Base-by-base conservation (phyloP, 2,329 filamentous ascomycete genomes). In the Aspergillus sp. region DNA sequence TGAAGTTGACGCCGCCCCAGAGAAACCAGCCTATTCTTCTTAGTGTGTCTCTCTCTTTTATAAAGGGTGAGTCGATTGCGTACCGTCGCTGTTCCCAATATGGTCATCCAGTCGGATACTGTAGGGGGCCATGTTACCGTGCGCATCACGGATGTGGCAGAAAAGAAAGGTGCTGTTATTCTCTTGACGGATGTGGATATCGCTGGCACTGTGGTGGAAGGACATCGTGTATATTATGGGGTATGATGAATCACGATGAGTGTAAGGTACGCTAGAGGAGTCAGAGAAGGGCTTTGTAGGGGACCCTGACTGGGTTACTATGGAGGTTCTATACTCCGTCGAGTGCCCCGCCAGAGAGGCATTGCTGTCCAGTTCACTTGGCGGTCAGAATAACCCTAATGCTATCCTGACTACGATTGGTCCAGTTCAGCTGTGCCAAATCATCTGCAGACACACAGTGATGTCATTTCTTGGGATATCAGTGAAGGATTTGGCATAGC, bases 1-100 rank as follows among this genome's bases (percentile, higher is more conserved):
- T 54, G 49, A 57, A 57, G 28, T 55, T 50, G 12, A 33, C 29
- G 3, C 54, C 53, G 29, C 51, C 54, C 54, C 54, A 57, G 47
- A 54, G 44, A 44, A 57, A 57, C 49, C 51, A 54, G 9, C 54
- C 54, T 57, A 10, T 8, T 26, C 12, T n/a, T 26, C 29, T 46
- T 28, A 35, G 8, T 9, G 19, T 19, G 19, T 19, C 19, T 19
- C 19, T 19, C 19, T 19, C 19, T 19, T 19, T 19, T 19, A 19
- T 19, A 19, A 19, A 6, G 32, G 7, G 28, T 9, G 32, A 8
- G 28, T 19, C 19, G 3, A 19, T 29, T 19, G 19, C 19, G 27
- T 43, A 55, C 53, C 53, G n/a, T 55, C 52, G 0, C 43, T 49
- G 26, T 55, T 55, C 0, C 53, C 53, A 28, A 55, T 55, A 29